A percentile compares a stretch with the other conserved stretches of the same genome.
Evolutionary conservation across 495 filamentous ascomycete genomes (phyloP).

Genomic region (Tetracladium setigerum): DNA sequence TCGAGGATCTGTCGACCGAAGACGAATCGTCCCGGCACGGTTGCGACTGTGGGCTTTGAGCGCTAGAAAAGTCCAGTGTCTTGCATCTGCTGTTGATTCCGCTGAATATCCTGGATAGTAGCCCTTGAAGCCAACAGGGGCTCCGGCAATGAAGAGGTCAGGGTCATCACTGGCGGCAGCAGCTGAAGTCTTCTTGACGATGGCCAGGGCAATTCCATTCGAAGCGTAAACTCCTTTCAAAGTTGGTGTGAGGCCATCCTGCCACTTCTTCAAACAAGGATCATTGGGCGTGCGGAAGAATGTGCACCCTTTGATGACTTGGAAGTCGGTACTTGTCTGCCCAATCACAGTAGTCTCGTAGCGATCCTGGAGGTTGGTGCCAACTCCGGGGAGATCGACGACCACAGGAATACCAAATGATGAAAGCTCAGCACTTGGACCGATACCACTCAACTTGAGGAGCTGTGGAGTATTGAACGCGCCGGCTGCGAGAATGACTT

Average conservation of each 20-base stretch:
- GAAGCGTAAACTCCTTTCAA: conserved; percentile 38
- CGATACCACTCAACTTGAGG: conserved; percentile 57
- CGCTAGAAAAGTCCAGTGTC: conserved; percentile 39
- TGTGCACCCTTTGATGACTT: conserved; percentile 38
- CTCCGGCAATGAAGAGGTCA: conserved; percentile 47
- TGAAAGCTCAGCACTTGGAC: conserved; percentile 41
- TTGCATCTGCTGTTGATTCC: conserved; percentile 15
- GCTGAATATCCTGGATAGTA: conserved; percentile 37
- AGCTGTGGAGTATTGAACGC: conserved; percentile 55
- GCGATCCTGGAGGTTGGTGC: conserved; percentile 58
- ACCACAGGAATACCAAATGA: conserved; percentile 42
- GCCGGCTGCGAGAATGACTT: conserved; percentile 58
- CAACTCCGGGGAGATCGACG: conserved; percentile 50
- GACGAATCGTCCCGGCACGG: conserved; percentile 39
- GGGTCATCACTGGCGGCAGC: conserved; percentile 27
- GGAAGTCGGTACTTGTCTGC: conserved; percentile 32
- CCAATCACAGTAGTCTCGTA: conserved; percentile 46
- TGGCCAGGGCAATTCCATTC: conserved; percentile 37
- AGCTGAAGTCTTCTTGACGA: conserved; percentile 36
- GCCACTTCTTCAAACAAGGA: conserved; percentile 42
- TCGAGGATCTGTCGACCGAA: conserved; percentile 44
- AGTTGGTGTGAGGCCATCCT: conserved; percentile 14
- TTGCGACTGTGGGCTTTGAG: conserved; percentile 47
- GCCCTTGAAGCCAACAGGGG: conserved; percentile 43
- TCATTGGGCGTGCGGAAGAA: conserved; percentile 32